Conservation (phyloP, 345 rosid genomes). For the Citropsis articulata region DNA sequence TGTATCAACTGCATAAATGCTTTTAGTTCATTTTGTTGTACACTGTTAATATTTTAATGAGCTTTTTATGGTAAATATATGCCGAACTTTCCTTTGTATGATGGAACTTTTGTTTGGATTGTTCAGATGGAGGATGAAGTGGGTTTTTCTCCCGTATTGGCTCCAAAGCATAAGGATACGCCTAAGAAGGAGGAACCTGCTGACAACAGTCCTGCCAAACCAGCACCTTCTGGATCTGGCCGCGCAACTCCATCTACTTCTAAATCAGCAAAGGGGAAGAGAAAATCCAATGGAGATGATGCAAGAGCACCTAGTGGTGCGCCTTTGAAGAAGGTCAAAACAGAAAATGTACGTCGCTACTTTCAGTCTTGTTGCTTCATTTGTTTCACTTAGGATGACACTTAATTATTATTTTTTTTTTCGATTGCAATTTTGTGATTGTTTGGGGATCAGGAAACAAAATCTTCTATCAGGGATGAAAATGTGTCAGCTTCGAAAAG, state of each 20-base stretch:
- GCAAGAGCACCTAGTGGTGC: conserved; percentile 58
- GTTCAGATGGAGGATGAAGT: conserved; percentile 68
- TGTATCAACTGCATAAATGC: not conserved
- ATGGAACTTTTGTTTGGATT: conserved; percentile 6
- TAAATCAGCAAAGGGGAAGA: conserved; percentile 79
- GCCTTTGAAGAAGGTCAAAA: conserved; percentile 74
- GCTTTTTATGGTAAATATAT: not conserved
- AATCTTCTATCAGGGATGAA: conserved; percentile 50
- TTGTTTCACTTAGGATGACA: not conserved
- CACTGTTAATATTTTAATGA: not conserved
- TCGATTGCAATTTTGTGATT: not conserved
- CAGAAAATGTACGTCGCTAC: conserved; percentile 61
- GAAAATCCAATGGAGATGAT: conserved; percentile 71
- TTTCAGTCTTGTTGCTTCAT: conserved; percentile 7
- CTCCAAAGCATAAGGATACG: conserved; percentile 66
- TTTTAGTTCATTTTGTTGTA: not conserved
- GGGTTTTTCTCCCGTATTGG: conserved; percentile 43
- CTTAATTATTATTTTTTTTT: not conserved
- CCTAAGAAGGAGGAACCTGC: conserved; percentile 78
- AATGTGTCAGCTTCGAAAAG: conserved; percentile 41
- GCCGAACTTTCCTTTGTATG: not conserved
- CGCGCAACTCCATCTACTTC: conserved; percentile 71
- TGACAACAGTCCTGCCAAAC: conserved; percentile 68
- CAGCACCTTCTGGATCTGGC: conserved; percentile 54
- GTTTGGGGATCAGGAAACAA: conserved; percentile 43